Conservation (phyloP, 176 grass and related monocot species). For the Metroxylon sagu region DNA sequence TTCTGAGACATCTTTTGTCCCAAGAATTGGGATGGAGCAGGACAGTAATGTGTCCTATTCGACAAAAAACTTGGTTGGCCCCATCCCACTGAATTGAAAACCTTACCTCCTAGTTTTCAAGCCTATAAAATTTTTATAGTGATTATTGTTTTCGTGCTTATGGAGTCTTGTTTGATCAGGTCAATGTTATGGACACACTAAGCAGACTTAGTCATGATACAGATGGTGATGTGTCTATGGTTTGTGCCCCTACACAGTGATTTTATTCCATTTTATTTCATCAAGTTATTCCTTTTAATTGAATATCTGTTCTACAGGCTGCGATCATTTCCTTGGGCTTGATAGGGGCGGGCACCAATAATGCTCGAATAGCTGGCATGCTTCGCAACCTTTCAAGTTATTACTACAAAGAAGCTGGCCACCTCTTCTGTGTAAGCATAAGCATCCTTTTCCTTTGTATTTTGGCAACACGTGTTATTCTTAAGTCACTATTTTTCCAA, state of each 20-base stretch:
- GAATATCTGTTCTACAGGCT: conserved; percentile 40
- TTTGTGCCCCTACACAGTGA: conserved; percentile 8
- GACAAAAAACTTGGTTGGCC: too few species aligned
- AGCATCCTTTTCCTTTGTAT: neutral
- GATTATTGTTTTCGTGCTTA: too few species aligned
- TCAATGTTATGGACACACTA: conserved; percentile 97
- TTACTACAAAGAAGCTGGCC: conserved; percentile 98
- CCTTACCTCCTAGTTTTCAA: too few species aligned
- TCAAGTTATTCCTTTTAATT: neutral
- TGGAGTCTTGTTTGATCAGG: conserved; percentile 26
- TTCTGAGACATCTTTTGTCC: too few species aligned
- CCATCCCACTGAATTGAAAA: too few species aligned
- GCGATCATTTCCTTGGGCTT: conserved; percentile 90
- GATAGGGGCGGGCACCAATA: conserved; percentile 94
- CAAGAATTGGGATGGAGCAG: too few species aligned
- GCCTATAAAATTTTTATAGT: too few species aligned
- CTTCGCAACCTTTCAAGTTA: conserved; percentile 98
- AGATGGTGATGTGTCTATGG: conserved; percentile 94
- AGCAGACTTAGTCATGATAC: conserved; percentile 99
- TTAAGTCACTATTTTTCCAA: too few species aligned
- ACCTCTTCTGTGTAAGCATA: conserved; percentile 91
- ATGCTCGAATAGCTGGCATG: conserved; percentile 98
- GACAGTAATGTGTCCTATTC: too few species aligned
- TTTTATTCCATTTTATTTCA: neutral
- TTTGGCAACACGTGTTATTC: neutral